phyloP scores from a whole-genome alignment of 1,284 basidiomycete genomes.

The Boletus semigastroideus region DNA sequence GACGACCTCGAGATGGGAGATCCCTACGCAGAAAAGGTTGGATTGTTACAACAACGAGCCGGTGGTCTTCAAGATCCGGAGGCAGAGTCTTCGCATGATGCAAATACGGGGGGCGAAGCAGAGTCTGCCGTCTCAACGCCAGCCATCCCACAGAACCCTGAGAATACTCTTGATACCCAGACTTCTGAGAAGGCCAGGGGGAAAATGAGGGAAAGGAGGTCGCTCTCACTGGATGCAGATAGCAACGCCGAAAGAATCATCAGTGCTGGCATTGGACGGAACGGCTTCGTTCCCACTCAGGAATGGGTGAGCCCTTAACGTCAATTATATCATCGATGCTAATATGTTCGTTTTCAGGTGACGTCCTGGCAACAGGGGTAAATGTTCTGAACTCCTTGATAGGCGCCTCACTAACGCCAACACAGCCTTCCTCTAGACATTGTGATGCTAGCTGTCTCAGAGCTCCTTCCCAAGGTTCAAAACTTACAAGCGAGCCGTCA shows the following conservation, averaged over 20 bases:
- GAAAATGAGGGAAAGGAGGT: conserved; percentile 76
- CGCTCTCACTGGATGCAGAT: conserved; percentile 59
- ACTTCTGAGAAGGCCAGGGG: conserved; percentile 84
- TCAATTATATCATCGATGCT: not conserved
- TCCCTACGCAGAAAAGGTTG: conserved; percentile 57
- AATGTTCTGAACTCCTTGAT: conserved; percentile 18
- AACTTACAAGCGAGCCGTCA: conserved; percentile 67
- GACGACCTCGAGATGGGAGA: conserved; percentile 34
- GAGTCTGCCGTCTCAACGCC: conserved; percentile 27
- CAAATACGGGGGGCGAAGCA: conserved; percentile 30
- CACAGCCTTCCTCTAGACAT: conserved; percentile 79
- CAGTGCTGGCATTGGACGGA: conserved; percentile 70
- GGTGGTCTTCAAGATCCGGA: conserved; percentile 19
- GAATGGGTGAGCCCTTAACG: conserved; percentile 73
- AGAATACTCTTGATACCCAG: conserved; percentile 34
- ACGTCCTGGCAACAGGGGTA: conserved; percentile 88
- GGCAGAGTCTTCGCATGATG: conserved; percentile 23
- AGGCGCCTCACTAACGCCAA: conserved; percentile 3
- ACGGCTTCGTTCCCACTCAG: conserved; percentile 90
- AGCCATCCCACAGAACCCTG: conserved; percentile 44
- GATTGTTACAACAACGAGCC: conserved; percentile 49
- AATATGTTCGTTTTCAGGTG: conserved; percentile 44
- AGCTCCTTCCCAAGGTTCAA: conserved; percentile 85
- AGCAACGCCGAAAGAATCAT: conserved; percentile 63
- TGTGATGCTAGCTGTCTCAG: conserved; percentile 81